These are phyloP conservation scores for Phytophthora tentaculata DNA, from an alignment of 352 stramenopile genomes.

Conservation along the genomic window DNA sequence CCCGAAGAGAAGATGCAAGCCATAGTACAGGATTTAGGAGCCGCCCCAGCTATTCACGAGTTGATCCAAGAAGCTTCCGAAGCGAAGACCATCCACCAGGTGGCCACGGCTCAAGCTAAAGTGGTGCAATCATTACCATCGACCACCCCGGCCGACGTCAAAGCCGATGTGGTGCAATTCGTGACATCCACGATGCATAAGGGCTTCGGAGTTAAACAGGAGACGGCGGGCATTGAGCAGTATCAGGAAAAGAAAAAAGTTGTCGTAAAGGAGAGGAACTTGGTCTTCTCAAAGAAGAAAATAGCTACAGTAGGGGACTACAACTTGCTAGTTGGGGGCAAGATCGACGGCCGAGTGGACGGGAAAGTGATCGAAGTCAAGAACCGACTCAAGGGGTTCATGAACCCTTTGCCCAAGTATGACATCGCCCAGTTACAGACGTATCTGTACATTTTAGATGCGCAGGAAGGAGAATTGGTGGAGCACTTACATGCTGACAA, in stretches of 20 bases:
- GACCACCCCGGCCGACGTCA: slow-evolving; percentile 51
- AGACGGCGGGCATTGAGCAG: slow-evolving; percentile 68
- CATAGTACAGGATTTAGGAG: slow-evolving; percentile 66
- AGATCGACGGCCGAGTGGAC: slow-evolving; percentile 80
- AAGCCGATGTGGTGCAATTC: slow-evolving; percentile 76
- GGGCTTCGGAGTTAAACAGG: slow-evolving; percentile 68
- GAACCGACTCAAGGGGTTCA: slow-evolving; percentile 77
- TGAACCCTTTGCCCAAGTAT: slow-evolving; percentile 77
- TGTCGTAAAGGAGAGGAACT: slow-evolving; percentile 71
- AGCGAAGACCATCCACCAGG: slow-evolving; percentile 50
- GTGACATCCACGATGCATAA: slow-evolving; percentile 85
- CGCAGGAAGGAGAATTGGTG: slow-evolving; percentile 76
- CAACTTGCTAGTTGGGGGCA: slow-evolving; percentile 78
- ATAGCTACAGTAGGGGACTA: slow-evolving; percentile 52
- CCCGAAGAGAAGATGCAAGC: slow-evolving; percentile 63
- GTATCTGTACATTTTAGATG: slow-evolving; percentile 81
- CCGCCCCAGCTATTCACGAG: slow-evolving; percentile 54
- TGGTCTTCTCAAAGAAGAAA: slow-evolving; percentile 79
- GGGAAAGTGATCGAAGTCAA: slow-evolving; percentile 88
- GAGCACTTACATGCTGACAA: slow-evolving; percentile 71
- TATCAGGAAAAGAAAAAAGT: slow-evolving; percentile 71
- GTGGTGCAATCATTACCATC: slow-evolving; percentile 57
- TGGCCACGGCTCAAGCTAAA: slow-evolving; percentile 50
- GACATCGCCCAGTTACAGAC: slow-evolving; percentile 86
- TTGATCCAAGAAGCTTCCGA: slow-evolving; percentile 59